Conservation (phyloP, 495 filamentous ascomycete genomes). For the Penicillium psychrofluorescens region DNA sequence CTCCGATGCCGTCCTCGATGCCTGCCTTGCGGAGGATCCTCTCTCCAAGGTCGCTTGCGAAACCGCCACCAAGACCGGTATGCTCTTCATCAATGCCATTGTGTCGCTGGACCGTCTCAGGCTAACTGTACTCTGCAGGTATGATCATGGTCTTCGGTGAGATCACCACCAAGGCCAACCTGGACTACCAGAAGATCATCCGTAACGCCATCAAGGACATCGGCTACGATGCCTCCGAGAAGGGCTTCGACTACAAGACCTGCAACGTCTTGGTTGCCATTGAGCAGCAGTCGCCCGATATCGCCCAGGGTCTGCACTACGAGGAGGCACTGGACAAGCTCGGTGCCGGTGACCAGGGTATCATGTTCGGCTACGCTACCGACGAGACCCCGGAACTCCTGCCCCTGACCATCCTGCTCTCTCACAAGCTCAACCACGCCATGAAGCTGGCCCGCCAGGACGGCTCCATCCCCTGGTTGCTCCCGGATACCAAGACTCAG, state of each 20-base stretch:
- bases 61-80: slow-evolving; percentile 96
- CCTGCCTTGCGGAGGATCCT: slow-evolving; percentile 87
- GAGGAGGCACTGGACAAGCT: slow-evolving; percentile 95
- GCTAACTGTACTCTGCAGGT: slow-evolving; percentile 32
- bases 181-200: slow-evolving; percentile 98
- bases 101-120: not conserved
- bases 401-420: slow-evolving; percentile 83
- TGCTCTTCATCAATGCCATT: slow-evolving; percentile 4
- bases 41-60: slow-evolving; percentile 98
- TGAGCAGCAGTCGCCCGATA: slow-evolving; percentile 98
- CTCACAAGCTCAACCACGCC: slow-evolving; percentile 91
- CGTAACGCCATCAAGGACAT: slow-evolving; percentile 95
- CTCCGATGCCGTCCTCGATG: slow-evolving; percentile 97
- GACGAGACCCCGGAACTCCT: slow-evolving; percentile 98
- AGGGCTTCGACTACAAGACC: slow-evolving; percentile 99
- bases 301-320: slow-evolving; percentile 95
- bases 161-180: slow-evolving; percentile 89
- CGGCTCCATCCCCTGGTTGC: slow-evolving; percentile 85
- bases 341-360: slow-evolving; percentile 98
- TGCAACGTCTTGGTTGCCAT: slow-evolving; percentile 98
- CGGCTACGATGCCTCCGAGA: slow-evolving; percentile 91
- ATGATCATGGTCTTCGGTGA: slow-evolving; percentile 99
- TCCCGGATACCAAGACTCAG: slow-evolving; percentile 99
- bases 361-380: slow-evolving; percentile 99
- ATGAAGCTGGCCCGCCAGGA: slow-evolving; percentile 84